Percentiles rank a stretch among this genome's conserved stretches.
phyloP scores from a whole-genome alignment of 441 rosid genomes.

The Bruguiera hainesii region DNA sequence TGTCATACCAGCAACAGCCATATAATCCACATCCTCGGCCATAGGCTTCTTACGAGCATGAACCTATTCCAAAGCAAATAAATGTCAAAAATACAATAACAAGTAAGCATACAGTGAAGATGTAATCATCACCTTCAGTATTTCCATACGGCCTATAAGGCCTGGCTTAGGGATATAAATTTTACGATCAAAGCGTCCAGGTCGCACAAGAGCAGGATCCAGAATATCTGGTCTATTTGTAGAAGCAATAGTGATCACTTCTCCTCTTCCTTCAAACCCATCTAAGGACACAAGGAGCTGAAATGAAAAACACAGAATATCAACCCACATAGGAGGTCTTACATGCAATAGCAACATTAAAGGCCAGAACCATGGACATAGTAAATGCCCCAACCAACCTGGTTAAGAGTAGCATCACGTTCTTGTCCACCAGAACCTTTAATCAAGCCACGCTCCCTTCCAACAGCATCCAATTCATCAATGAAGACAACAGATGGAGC shows the following conservation, averaged over 20 bases:
- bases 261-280: conserved; percentile 98
- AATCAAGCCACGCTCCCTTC: conserved; percentile 91
- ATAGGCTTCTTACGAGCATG: conserved; percentile 96
- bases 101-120: background rate
- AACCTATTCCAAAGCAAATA: conserved; percentile 40
- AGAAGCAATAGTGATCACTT: conserved; percentile 93
- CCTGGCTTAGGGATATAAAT: conserved; percentile 89
- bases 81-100: background rate
- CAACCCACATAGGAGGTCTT: conserved; percentile 11
- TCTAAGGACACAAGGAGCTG: conserved; percentile 94
- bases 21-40: conserved; percentile 91
- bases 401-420: conserved; percentile 97
- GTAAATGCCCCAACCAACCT: conserved; percentile 39
- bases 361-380: background rate
- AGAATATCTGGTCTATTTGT: conserved; percentile 95
- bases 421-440: conserved; percentile 98
- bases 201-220: conserved; percentile 94
- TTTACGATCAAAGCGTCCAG: conserved; percentile 88
- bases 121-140: conserved; percentile 57
- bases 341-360: conserved; percentile 4
- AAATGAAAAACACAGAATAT: conserved; percentile 19
- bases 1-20: conserved; percentile 90
- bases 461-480: conserved; percentile 97
- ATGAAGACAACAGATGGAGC: conserved; percentile 95
- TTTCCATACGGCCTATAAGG: conserved; percentile 84